Conservation (phyloP, 495 filamentous ascomycete genomes). For the Trichoderma orchidacearum region DNA sequence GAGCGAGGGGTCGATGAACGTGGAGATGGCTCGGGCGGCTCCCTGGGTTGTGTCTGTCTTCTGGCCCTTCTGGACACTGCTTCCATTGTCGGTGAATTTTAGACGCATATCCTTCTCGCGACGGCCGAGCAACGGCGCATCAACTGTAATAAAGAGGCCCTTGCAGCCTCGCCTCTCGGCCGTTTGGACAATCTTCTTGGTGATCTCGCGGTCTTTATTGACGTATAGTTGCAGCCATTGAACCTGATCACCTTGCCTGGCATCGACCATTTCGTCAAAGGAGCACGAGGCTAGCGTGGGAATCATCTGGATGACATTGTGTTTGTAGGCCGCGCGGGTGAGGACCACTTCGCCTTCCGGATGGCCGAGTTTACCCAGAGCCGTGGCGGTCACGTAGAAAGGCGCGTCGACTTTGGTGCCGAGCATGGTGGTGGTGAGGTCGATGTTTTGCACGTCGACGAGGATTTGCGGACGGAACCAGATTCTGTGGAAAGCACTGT, state of each 20-base stretch:
- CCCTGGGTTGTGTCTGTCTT: conserved; percentile 79
- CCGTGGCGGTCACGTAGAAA: conserved; percentile 89
- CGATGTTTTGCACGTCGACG: conserved; percentile 74
- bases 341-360: conserved; percentile 85
- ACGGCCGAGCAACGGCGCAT: conserved; percentile 88
- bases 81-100: conserved; percentile 80
- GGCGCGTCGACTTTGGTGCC: conserved; percentile 69
- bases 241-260: conserved; percentile 62
- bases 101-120: conserved; percentile 91
- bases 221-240: conserved; percentile 99
- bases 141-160: conserved; percentile 95
- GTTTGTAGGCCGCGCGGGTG: conserved; percentile 66
- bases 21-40: conserved; percentile 78
- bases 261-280: conserved; percentile 94
- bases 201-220: conserved; percentile 90
- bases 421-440: conserved; percentile 81
- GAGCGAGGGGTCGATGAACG: conserved; percentile 86
- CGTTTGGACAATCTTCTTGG: conserved; percentile 77
- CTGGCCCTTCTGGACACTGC: conserved; percentile 62
- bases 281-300: conserved; percentile 95
- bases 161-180: conserved; percentile 89
- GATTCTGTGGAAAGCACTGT: conserved; percentile 89
- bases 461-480: conserved; percentile 89
- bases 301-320: conserved; percentile 93
- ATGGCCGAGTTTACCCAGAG: conserved; percentile 81